Conservation (phyloP, 139 green algal species). For the Coccomyxa sp. region DNA sequence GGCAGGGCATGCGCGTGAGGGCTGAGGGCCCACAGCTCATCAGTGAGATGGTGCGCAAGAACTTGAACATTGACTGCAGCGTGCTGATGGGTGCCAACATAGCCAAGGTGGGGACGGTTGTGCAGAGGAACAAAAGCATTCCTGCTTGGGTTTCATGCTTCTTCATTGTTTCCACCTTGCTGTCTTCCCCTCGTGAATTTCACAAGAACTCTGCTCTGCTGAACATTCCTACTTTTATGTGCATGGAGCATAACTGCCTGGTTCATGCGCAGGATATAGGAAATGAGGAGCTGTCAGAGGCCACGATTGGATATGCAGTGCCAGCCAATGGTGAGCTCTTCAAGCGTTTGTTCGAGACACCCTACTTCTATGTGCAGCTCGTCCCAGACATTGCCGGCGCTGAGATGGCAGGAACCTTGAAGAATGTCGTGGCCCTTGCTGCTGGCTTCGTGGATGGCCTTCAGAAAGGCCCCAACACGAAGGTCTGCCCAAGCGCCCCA, state of each 20-base stretch:
- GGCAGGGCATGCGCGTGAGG: conserved; percentile 67
- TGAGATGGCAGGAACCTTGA: conserved; percentile 76
- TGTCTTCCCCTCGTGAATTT: no score
- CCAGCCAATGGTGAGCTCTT: conserved; percentile 45
- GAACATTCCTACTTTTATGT: no score
- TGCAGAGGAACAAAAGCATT: neutral
- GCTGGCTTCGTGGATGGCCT: conserved; percentile 50
- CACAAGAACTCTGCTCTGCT: no score
- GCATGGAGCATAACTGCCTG: neutral
- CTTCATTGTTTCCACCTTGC: no score
- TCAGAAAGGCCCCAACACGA: no score
- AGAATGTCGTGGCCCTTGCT: conserved; percentile 76
- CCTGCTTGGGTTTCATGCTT: no score
- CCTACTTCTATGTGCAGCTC: conserved; percentile 51
- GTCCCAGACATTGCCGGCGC: conserved; percentile 58
- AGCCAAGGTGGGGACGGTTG: conserved; percentile 24
- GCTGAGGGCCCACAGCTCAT: conserved; percentile 75
- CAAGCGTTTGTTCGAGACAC: conserved; percentile 57
- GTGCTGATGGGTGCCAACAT: conserved; percentile 84
- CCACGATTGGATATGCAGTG: conserved; percentile 64
- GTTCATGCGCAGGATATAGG: conserved; percentile 33
- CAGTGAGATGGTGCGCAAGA: conserved; percentile 55
- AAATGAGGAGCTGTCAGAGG: conserved; percentile 54
- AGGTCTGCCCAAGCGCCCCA: no score
- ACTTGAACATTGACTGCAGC: conserved; percentile 60